phyloP scores from a whole-genome alignment of 164 flowering plant genomes.

The Stephania japonica region DNA sequence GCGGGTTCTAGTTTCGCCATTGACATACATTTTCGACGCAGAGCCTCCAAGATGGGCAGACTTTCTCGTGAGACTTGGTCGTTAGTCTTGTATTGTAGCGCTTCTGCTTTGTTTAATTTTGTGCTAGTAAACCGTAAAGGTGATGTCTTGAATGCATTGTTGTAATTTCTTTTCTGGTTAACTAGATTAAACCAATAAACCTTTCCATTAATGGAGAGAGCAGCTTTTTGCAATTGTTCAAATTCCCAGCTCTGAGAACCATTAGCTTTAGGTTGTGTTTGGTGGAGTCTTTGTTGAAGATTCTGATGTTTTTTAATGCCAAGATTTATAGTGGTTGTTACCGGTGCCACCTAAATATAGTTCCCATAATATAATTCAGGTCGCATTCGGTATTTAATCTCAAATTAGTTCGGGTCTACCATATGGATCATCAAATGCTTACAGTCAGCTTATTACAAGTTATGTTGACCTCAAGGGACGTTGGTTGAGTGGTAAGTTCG shows the following conservation, averaged over 20 bases:
- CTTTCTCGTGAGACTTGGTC: constrained; percentile 60
- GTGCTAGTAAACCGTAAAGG: background rate
- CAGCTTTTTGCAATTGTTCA: background rate
- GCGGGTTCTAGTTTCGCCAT: constrained; percentile 88
- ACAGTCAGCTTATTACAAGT: no score
- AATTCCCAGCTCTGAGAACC: background rate
- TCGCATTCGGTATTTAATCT: no score
- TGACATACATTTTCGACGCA: constrained; percentile 94
- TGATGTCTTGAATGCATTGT: background rate
- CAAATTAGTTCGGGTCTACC: no score
- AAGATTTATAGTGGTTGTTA: no score
- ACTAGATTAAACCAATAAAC: background rate
- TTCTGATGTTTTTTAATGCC: no score
- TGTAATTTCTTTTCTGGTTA: background rate
- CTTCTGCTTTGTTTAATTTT: background rate
- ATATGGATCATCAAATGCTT: no score
- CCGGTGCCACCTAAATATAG: no score
- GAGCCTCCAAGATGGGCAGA: constrained; percentile 86
- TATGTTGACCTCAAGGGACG: no score
- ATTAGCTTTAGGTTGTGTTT: background rate
- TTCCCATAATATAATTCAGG: no score
- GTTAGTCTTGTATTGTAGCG: constrained; percentile 17
- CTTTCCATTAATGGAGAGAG: background rate
- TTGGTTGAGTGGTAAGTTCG: no score
- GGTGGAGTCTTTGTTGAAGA: background rate